Evolutionary conservation across 441 rosid species (phyloP).

Genomic region (Adansonia gregorii): DNA sequence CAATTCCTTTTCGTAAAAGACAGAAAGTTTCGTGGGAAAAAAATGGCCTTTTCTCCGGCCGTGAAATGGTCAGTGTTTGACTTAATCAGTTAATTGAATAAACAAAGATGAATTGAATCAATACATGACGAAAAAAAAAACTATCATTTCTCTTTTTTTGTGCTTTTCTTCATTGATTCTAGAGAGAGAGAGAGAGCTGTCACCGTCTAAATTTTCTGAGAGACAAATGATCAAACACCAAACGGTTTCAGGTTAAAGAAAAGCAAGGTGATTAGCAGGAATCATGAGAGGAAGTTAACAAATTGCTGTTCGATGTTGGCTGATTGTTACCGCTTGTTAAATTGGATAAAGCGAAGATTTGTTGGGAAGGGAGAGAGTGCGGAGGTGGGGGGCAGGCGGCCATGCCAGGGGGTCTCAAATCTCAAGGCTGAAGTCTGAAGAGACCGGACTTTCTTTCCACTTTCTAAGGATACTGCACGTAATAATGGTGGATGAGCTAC

Average conservation of each 20-base stretch:
- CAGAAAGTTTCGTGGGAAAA: slow-evolving; percentile 1
- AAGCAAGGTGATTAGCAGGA: slow-evolving; percentile 33
- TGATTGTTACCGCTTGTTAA: no score
- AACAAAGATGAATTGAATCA: slow-evolving; percentile 15
- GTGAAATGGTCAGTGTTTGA: not conserved
- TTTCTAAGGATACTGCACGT: slow-evolving; percentile 11
- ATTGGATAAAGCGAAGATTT: no score
- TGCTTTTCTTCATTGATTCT: slow-evolving; percentile 43
- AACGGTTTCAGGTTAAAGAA: slow-evolving; percentile 42
- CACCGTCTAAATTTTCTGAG: slow-evolving; percentile 41
- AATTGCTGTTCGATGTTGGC: no score
- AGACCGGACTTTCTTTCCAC: slow-evolving; percentile 27
- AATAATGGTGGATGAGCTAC: no score
- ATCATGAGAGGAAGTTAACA: slow-evolving; percentile 20
- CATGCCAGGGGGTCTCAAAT: not conserved
- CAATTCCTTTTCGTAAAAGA: slow-evolving; percentile 9
- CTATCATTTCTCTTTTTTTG: slow-evolving; percentile 25
- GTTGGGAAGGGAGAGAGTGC: no score
- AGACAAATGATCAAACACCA: slow-evolving; percentile 41
- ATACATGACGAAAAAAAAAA: not conserved
- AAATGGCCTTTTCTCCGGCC: not conserved
- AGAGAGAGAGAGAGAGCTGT: slow-evolving; percentile 15
- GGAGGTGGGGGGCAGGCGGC: no score
- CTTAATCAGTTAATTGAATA: not conserved
- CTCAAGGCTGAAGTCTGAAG: slow-evolving; percentile 10